Conservation (phyloP, 176 grass and related monocot genomes). For the Olyra latifolia region DNA sequence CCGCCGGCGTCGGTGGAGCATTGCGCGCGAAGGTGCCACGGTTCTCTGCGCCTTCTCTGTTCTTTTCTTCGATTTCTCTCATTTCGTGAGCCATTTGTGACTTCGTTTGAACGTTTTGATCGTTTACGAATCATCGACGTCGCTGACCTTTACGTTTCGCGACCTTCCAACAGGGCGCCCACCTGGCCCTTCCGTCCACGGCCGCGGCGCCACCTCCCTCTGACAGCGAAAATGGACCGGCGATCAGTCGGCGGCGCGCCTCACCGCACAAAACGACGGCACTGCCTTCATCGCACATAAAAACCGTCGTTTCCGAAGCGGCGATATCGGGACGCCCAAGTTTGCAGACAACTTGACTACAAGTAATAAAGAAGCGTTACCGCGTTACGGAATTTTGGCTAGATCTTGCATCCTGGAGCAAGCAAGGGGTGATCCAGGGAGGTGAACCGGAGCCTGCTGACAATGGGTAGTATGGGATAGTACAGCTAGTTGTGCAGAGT, state of each 20-base stretch:
- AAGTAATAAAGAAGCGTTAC: background rate
- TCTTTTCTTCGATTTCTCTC: background rate
- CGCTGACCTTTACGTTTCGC: background rate
- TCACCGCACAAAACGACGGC: background rate
- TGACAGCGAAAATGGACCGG: background rate
- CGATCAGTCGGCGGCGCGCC: background rate
- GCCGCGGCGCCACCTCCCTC: background rate
- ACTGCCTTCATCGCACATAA: background rate
- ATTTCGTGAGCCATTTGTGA: background rate
- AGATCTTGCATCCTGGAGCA: slow-evolving; percentile 24
- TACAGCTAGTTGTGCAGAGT: background rate
- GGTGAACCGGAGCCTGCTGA: background rate
- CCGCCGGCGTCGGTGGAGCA: slow-evolving; percentile 26
- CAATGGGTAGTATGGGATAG: background rate
- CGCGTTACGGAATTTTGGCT: background rate
- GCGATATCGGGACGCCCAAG: slow-evolving; percentile 2
- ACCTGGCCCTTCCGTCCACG: background rate
- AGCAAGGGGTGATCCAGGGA: background rate
- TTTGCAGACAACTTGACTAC: slow-evolving; percentile 20
- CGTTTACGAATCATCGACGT: background rate
- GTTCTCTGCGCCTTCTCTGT: background rate
- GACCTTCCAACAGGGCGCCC: slow-evolving; percentile 8
- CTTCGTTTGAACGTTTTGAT: background rate
- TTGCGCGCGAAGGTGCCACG: background rate
- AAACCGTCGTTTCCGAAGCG: slow-evolving; percentile 3